Percentiles rank a stretch among this genome's conserved stretches.
Evolutionary conservation across 345 rosid genomes (phyloP).

Genomic region (Physaria fendleri): DNA sequence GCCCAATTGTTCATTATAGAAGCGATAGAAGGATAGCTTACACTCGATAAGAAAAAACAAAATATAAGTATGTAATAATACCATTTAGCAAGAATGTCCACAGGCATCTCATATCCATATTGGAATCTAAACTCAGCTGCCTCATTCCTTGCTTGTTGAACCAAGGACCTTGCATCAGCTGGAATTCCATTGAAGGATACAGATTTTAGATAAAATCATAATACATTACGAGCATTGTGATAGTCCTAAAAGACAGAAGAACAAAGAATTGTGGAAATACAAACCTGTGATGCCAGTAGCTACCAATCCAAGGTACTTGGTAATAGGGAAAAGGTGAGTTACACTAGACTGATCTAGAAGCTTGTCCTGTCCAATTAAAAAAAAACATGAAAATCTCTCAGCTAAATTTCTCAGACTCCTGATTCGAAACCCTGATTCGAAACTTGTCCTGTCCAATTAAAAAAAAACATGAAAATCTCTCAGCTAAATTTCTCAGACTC

Average conservation of each 20-base stretch:
- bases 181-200: slow-evolving; percentile 10
- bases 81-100: slow-evolving; percentile 78
- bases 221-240: too few relatives aligned
- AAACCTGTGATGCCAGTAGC: slow-evolving; percentile 98
- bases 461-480: neutral
- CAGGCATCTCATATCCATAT: slow-evolving; percentile 99
- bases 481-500: neutral
- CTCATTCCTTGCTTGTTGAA: slow-evolving; percentile 96
- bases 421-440: too few relatives aligned
- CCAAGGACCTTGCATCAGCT: slow-evolving; percentile 99
- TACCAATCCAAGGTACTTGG: slow-evolving; percentile 82
- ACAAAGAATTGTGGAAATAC: neutral
- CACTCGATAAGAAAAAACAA: neutral
- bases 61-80: neutral
- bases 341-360: slow-evolving; percentile 97
- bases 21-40: neutral
- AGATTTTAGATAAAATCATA: neutral
- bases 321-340: slow-evolving; percentile 83
- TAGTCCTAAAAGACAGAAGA: neutral
- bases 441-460: too few relatives aligned
- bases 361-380: too few relatives aligned
- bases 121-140: slow-evolving; percentile 95
- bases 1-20: neutral
- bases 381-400: too few relatives aligned
- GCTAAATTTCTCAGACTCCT: too few relatives aligned